phyloP scores from a whole-genome alignment of 1,284 basidiomycete species.

The Ceratobasidium sp. region DNA sequence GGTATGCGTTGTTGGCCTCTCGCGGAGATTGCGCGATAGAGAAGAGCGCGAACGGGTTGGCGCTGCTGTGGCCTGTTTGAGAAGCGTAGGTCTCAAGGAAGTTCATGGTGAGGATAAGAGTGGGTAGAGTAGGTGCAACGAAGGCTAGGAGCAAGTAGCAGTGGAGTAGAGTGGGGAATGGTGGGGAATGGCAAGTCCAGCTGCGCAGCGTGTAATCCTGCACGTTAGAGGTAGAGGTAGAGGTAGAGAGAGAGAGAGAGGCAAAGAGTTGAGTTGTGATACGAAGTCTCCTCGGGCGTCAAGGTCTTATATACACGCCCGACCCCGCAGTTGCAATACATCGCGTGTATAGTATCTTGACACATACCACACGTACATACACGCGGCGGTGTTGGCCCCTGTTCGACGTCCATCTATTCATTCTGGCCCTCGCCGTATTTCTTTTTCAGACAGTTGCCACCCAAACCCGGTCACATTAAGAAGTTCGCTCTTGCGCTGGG shows the following conservation, averaged over 20 bases:
- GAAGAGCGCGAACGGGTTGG: conserved; percentile 38
- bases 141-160: background rate
- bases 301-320: no score
- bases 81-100: conserved; percentile 27
- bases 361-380: background rate
- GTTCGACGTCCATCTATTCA: background rate
- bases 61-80: background rate
- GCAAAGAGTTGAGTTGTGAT: background rate
- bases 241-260: background rate
- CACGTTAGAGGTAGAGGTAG: background rate
- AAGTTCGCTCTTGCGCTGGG: background rate
- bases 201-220: background rate
- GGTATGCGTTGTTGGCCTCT: conserved; percentile 12
- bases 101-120: conserved; percentile 15
- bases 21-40: conserved; percentile 25
- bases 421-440: background rate
- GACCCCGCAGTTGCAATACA: no score
- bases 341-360: no score
- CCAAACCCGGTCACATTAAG: conserved; percentile 5
- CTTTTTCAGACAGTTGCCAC: background rate
- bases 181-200: background rate
- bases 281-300: no score
- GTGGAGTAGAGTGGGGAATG: background rate
- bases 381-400: background rate
- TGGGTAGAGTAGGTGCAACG: background rate